These are phyloP conservation scores for Geranomyces michiganensis DNA, from an alignment of 192 early-diverging fungal species.

Conservation along the genomic window DNA sequence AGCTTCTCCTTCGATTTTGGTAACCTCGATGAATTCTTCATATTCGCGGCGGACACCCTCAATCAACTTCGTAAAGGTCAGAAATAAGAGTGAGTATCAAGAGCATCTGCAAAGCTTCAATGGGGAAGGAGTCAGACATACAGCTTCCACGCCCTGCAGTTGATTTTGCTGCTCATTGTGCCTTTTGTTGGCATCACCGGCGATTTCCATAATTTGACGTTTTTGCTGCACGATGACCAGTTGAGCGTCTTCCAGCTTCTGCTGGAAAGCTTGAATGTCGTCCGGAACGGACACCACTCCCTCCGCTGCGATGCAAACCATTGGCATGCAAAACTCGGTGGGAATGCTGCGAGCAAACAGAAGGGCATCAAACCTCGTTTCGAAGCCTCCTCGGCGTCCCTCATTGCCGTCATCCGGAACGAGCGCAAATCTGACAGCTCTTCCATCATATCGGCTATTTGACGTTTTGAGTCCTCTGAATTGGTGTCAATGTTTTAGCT, in stretches of 20 bases:
- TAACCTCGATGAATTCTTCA: constrained; percentile 63
- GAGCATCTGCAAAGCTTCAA: too few species aligned
- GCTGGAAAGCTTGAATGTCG: constrained; percentile 34
- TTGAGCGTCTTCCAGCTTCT: constrained; percentile 39
- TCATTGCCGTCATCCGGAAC: constrained; percentile 33
- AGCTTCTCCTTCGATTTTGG: constrained; percentile 62
- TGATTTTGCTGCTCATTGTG: constrained; percentile 66
- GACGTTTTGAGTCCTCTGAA: constrained; percentile 9
- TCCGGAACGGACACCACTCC: constrained; percentile 24
- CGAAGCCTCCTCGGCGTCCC: constrained; percentile 32
- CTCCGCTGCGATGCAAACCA: not conserved
- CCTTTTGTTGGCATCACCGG: constrained; percentile 52
- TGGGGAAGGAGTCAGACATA: too few species aligned
- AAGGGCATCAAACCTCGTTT: constrained; percentile 15
- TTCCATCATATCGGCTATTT: constrained; percentile 28
- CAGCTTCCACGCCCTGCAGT: constrained; percentile 61
- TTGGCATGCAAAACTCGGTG: not conserved
- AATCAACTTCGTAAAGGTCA: constrained; percentile 56
- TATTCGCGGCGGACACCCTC: constrained; percentile 61
- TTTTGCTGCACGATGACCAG: constrained; percentile 33
- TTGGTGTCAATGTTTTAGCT: too few species aligned
- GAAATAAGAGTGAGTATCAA: too few species aligned
- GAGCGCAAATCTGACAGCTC: constrained; percentile 39
- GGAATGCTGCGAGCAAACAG: not conserved
- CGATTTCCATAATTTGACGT: constrained; percentile 52